Conservation (phyloP, 306 rosid genomes). For the Inga laurina region DNA sequence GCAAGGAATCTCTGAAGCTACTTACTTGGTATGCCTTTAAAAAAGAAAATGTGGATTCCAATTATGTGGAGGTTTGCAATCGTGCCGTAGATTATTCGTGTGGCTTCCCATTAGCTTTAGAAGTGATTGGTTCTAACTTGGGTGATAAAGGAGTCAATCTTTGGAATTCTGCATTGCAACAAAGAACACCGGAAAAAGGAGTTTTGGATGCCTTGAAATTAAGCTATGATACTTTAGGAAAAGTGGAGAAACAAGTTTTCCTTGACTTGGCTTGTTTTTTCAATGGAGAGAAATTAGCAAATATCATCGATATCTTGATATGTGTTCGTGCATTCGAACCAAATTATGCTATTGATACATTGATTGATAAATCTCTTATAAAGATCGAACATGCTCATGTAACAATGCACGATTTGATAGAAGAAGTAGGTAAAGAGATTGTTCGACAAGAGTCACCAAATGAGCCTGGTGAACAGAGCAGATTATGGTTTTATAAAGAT, state of each 20-base stretch:
- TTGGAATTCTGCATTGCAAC: background rate
- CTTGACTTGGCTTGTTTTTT: constrained; percentile 20
- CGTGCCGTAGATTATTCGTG: background rate
- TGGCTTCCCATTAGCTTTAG: background rate
- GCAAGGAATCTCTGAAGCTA: background rate
- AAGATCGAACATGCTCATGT: background rate
- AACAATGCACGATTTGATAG: background rate
- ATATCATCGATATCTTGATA: background rate
- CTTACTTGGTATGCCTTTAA: constrained; percentile 13
- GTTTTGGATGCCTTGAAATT: background rate
- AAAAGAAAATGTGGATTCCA: background rate
- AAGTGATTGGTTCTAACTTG: background rate
- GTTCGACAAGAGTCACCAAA: background rate
- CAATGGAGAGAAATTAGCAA: background rate
- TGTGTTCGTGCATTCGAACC: background rate
- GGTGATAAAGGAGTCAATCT: background rate
- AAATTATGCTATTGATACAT: background rate
- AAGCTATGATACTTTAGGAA: background rate
- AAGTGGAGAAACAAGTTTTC: background rate
- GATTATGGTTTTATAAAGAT: background rate
- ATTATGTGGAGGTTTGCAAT: background rate
- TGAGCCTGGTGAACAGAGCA: background rate
- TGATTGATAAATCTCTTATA: background rate
- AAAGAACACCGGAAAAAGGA: background rate
- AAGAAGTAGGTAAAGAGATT: background rate